Conservation (phyloP, 768 basidiomycete species). For the Phaeotremella skinneri region DNA sequence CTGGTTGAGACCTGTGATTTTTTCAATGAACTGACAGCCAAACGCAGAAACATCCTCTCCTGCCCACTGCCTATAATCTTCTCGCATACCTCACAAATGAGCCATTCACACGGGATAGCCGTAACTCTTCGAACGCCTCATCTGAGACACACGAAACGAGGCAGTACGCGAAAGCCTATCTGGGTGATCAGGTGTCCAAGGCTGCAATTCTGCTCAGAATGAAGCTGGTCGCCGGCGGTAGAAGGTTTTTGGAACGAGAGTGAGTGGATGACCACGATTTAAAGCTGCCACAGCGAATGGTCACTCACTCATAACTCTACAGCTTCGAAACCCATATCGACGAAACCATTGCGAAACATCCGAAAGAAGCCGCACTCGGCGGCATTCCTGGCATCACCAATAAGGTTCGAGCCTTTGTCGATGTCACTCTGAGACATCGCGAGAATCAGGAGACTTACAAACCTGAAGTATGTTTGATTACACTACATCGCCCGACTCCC, state of each 20-base stretch:
- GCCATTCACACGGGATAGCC: conserved; percentile 44
- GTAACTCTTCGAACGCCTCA: conserved; percentile 21
- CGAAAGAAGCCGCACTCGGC: conserved; percentile 79
- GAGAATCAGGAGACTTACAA: conserved; percentile 80
- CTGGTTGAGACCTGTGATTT: not conserved
- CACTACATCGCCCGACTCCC: not conserved
- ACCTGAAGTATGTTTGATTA: conserved; percentile 66
- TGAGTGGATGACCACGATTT: conserved; percentile 39
- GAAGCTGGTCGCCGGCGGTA: conserved; percentile 73
- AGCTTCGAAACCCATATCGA: conserved; percentile 60
- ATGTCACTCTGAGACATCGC: conserved; percentile 61
- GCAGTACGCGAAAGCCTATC: conserved; percentile 75
- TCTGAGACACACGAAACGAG: conserved; percentile 70
- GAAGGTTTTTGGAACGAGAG: conserved; percentile 82
- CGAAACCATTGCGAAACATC: conserved; percentile 73
- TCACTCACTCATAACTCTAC: no score
- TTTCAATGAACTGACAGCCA: not conserved
- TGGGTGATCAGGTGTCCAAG: conserved; percentile 60
- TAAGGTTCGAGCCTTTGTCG: conserved; percentile 81
- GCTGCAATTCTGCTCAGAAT: conserved; percentile 67
- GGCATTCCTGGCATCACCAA: conserved; percentile 87
- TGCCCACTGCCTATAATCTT: conserved; percentile 50
- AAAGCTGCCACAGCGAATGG: no score
- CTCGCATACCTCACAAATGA: conserved; percentile 51
- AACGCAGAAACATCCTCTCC: conserved; percentile 45